Evolutionary conservation across 805 yeast species (phyloP).

Genomic region (Pichia exigua): DNA sequence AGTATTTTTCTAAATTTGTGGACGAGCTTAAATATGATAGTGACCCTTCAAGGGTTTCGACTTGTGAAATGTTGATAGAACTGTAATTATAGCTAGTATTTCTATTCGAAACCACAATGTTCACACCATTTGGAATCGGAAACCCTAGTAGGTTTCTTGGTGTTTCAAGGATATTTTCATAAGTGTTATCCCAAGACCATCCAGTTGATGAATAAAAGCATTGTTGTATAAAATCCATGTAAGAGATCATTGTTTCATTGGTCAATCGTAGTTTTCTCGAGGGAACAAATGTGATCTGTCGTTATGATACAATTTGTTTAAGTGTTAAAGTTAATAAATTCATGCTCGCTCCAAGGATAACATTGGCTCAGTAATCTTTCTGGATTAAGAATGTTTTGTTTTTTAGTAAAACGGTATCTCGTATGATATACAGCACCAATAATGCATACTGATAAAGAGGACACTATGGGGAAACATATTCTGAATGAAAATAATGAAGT

Average conservation of each 20-base stretch:
- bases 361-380: neutral
- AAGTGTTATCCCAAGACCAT: constrained; percentile 77
- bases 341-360: neutral
- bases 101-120: constrained; percentile 60
- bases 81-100: constrained; percentile 65
- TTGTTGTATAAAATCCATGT: constrained; percentile 79
- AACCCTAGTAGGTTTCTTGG: constrained; percentile 67
- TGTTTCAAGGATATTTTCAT: constrained; percentile 67
- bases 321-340: neutral
- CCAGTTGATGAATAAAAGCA: constrained; percentile 61
- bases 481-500: neutral
- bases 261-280: neutral
- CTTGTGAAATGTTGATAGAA: constrained; percentile 59
- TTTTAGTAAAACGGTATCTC: neutral
- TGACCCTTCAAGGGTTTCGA: constrained; percentile 67
- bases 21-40: constrained; percentile 75
- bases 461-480: neutral
- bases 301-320: neutral
- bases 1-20: constrained; percentile 37
- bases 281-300: neutral
- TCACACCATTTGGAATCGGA: constrained; percentile 57
- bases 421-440: no score
- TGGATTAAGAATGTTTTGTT: neutral
- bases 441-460: neutral
- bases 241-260: constrained; percentile 54